These are phyloP conservation scores for Irpex sp. DNA, from an alignment of 1,284 basidiomycete species.

Conservation along the genomic window DNA sequence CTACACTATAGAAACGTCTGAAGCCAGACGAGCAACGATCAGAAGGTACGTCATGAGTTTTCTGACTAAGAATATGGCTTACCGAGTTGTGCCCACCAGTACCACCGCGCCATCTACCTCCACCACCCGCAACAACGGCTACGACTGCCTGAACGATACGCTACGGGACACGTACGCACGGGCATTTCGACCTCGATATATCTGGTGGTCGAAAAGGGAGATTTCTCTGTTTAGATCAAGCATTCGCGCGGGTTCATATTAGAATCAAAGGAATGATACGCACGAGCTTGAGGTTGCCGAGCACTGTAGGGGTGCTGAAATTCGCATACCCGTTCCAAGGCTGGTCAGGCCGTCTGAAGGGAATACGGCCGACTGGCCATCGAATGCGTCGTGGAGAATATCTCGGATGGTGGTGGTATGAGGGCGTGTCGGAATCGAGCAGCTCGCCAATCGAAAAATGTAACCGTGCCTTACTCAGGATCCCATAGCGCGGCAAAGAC, in stretches of 20 bases:
- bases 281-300: conserved; percentile 31
- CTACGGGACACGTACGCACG: too few species aligned
- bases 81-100: too few species aligned
- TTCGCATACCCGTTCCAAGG: conserved; percentile 11
- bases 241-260: not conserved
- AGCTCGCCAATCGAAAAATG: conserved; percentile 50
- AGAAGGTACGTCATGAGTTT: too few species aligned
- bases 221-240: conserved; percentile 30
- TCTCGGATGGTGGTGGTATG: conserved; percentile 22
- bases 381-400: conserved; percentile 18
- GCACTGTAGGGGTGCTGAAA: conserved; percentile 20
- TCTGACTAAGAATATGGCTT: too few species aligned
- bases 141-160: too few species aligned
- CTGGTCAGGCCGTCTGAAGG: conserved; percentile 29
- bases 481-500: conserved; percentile 60
- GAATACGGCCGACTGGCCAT: conserved; percentile 35
- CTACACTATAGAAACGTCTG: too few species aligned
- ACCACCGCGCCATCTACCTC: too few species aligned
- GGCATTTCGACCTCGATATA: conserved; percentile 36
- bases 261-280: conserved; percentile 10
- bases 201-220: conserved; percentile 47
- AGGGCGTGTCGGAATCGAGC: conserved; percentile 31
- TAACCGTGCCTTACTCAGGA: conserved; percentile 49
- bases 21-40: too few species aligned
- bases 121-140: too few species aligned